Evolutionary conservation across 495 filamentous ascomycete genomes (phyloP).

Genomic region (Penicillium bovifimosum): DNA sequence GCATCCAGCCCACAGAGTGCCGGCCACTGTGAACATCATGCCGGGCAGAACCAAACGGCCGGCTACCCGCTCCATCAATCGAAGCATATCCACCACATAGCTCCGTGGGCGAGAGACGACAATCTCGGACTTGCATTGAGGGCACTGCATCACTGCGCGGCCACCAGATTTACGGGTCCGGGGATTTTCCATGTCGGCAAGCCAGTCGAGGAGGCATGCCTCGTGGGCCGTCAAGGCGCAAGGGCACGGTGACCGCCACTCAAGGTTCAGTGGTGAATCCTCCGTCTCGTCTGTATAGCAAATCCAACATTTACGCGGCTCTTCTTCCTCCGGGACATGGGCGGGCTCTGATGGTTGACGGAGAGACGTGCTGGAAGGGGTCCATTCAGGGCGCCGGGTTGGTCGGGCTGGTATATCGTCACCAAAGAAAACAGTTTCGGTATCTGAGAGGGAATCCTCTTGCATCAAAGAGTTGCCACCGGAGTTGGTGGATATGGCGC

Average conservation of each 20-base stretch:
- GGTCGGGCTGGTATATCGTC: conserved; percentile 24
- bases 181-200: conserved; percentile 71
- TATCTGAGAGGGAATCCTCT: conserved; percentile 12
- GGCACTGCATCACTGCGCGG: conserved; percentile 63
- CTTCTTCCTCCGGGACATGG: conserved; percentile 22
- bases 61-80: conserved; percentile 49
- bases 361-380: conserved; percentile 14
- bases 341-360: conserved; percentile 11
- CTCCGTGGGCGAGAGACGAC: conserved; percentile 66
- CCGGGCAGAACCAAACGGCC: conserved; percentile 54
- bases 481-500: conserved; percentile 19
- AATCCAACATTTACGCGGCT: conserved; percentile 81
- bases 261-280: conserved; percentile 55
- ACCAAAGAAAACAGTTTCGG: conserved; percentile 42
- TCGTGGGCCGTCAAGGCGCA: conserved; percentile 90
- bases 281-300: conserved; percentile 84
- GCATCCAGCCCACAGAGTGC: conserved; percentile 51
- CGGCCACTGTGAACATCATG: conserved; percentile 48
- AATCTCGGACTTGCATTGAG: conserved; percentile 83
- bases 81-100: conserved; percentile 54
- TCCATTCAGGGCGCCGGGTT: conserved; percentile 11
- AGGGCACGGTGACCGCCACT: conserved; percentile 83
- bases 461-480: conserved; percentile 12
- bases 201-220: conserved; percentile 83
- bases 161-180: conserved; percentile 43